A percentile compares a stretch with the other conserved stretches of the same genome.
Conservation (phyloP, 1,284 basidiomycete species). For the Athelia psychrophila region DNA sequence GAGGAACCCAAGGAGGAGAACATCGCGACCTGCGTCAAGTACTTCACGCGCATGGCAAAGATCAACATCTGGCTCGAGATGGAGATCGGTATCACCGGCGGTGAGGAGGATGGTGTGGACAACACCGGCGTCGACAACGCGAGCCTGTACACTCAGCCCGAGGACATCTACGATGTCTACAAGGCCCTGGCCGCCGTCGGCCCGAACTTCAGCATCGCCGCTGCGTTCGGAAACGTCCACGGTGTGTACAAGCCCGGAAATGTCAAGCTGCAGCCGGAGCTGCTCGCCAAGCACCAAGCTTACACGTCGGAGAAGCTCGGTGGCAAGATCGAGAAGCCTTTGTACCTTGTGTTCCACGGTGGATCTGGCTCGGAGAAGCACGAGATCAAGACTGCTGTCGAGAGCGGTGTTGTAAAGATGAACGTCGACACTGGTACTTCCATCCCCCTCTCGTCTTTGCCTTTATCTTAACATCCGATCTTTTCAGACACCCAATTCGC, state of each 20-base stretch:
- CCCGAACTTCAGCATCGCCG: constrained; percentile 96
- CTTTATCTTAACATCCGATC: too few relatives aligned
- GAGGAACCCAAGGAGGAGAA: constrained; percentile 98
- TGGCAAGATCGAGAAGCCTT: constrained; percentile 68
- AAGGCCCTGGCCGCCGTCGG: constrained; percentile 80
- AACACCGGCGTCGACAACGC: constrained; percentile 95
- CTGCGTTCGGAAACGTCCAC: constrained; percentile 97
- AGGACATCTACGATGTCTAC: constrained; percentile 95
- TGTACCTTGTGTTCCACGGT: constrained; percentile 99
- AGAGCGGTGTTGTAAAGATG: constrained; percentile 96
- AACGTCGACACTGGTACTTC: constrained; percentile 82
- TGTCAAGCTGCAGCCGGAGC: constrained; percentile 89
- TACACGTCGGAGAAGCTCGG: constrained; percentile 75
- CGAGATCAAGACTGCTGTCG: constrained; percentile 92
- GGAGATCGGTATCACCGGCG: constrained; percentile 99
- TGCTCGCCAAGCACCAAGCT: constrained; percentile 91
- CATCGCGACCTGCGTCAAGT: constrained; percentile 91
- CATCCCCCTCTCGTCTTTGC: background rate
- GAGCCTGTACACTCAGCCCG: constrained; percentile 95
- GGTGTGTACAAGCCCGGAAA: constrained; percentile 96
- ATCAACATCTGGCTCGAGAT: constrained; percentile 98
- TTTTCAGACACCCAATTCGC: constrained; percentile 83
- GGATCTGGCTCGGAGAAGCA: constrained; percentile 97
- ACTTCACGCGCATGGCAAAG: constrained; percentile 95
- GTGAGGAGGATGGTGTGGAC: constrained; percentile 99